These are phyloP conservation scores for Colletotrichum echinochloae DNA, from an alignment of 2,329 filamentous ascomycete species.

Conservation along the genomic window DNA sequence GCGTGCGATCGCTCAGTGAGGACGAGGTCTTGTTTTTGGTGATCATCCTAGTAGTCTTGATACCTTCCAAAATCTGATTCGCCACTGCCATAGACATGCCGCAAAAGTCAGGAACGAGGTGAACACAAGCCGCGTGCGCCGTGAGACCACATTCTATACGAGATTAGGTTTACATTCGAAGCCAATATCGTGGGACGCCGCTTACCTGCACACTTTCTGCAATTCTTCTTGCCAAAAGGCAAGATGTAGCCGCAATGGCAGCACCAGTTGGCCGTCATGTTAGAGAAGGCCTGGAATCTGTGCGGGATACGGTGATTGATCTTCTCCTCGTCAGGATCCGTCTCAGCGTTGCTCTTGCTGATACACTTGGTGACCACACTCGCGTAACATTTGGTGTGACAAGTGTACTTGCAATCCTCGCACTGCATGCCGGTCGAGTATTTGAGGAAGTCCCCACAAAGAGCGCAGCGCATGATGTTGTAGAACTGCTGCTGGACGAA, in stretches of 20 bases:
- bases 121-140: slow-evolving; percentile 89
- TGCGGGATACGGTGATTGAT: slow-evolving; percentile 99
- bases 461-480: slow-evolving; percentile 99
- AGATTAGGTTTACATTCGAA: slow-evolving; percentile 44
- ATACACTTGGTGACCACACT: slow-evolving; percentile 99
- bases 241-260: slow-evolving; percentile 98
- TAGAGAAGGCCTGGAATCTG: slow-evolving; percentile 95
- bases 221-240: slow-evolving; percentile 94
- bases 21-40: slow-evolving; percentile 65
- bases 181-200: slow-evolving; percentile 30
- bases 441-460: slow-evolving; percentile 98
- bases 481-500: slow-evolving; percentile 99
- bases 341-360: slow-evolving; percentile 98
- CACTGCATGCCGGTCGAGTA: slow-evolving; percentile 99
- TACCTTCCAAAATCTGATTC: slow-evolving; percentile 90
- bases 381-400: slow-evolving; percentile 95
- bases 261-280: slow-evolving; percentile 99
- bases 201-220: slow-evolving; percentile 88
- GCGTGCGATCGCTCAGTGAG: slow-evolving; percentile 73
- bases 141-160: slow-evolving; percentile 88
- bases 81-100: slow-evolving; percentile 99
- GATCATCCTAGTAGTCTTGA: slow-evolving; percentile 81
- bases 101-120: slow-evolving; percentile 98
- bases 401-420: slow-evolving; percentile 99
- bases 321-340: slow-evolving; percentile 98